These are phyloP conservation scores for Spiromastix sp. DNA, from an alignment of 2,329 filamentous ascomycete species.

Conservation along the genomic window DNA sequence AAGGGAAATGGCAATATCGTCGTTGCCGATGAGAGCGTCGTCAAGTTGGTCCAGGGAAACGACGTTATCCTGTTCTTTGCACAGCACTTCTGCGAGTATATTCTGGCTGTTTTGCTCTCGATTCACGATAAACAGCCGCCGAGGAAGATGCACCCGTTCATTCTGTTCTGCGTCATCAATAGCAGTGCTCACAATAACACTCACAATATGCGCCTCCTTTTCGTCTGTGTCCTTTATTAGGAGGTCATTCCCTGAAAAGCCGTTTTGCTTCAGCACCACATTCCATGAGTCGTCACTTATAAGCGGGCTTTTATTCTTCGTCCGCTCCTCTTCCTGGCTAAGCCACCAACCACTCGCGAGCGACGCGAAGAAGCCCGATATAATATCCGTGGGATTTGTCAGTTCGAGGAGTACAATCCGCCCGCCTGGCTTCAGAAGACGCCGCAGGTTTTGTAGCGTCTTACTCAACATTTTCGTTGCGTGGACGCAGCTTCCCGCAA, in stretches of 20 bases:
- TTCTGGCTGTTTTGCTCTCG: conserved; percentile 2
- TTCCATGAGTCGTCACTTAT: conserved; percentile 16
- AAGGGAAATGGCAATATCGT: conserved; percentile 9
- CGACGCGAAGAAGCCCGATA: conserved; percentile 15
- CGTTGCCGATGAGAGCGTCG: conserved; percentile 4
- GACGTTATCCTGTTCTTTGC: conserved; percentile 1
- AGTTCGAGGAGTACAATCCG: conserved; percentile 11
- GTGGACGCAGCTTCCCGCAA: conserved; percentile 2
- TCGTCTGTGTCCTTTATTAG: background rate
- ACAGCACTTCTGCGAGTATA: conserved; percentile 1
- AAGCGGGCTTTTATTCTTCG: conserved; percentile 8
- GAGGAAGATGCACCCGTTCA: conserved; percentile 8
- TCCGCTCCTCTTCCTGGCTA: conserved; percentile 13
- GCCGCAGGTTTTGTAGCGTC: conserved; percentile 1
- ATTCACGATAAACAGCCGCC: conserved; percentile 3
- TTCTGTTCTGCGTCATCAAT: conserved; percentile 5
- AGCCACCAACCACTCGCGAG: conserved; percentile 25
- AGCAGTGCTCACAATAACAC: conserved; percentile 10
- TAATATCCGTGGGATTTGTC: background rate
- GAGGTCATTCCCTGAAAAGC: conserved; percentile 18
- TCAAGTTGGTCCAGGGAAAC: conserved; percentile 1
- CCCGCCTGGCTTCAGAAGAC: conserved; percentile 12
- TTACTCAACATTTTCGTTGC: background rate
- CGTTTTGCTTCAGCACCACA: conserved; percentile 11
- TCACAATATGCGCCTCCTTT: conserved; percentile 9